phyloP scores from a whole-genome alignment of 352 stramenopile species.

The Globisporangium cystogenes region DNA sequence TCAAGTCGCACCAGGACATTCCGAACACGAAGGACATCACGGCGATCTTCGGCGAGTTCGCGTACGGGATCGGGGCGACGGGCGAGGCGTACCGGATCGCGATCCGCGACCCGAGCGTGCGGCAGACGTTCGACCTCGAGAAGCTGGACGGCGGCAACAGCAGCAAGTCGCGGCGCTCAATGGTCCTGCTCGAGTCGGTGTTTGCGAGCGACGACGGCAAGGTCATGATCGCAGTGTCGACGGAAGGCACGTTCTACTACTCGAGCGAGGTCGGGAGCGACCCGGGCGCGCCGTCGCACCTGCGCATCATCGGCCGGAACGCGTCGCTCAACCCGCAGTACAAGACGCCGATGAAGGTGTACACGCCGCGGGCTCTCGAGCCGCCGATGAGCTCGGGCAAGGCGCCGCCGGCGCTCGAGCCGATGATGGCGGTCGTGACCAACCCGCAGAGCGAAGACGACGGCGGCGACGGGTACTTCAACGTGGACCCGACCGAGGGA shows the following conservation, averaged over 20 bases:
- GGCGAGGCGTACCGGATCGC: constrained; percentile 61
- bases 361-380: constrained; percentile 27
- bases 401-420: constrained; percentile 13
- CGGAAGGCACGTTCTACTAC: constrained; percentile 76
- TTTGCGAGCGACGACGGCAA: constrained; percentile 62
- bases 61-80: constrained; percentile 59
- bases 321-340: constrained; percentile 57
- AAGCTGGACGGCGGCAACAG: constrained; percentile 45
- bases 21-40: constrained; percentile 54
- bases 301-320: constrained; percentile 67
- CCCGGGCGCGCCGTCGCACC: constrained; percentile 7
- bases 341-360: constrained; percentile 72
- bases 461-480: constrained; percentile 52
- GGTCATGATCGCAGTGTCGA: constrained; percentile 51
- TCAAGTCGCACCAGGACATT: constrained; percentile 53
- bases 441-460: constrained; percentile 58
- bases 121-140: constrained; percentile 62
- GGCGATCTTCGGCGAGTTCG: constrained; percentile 50
- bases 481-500: constrained; percentile 59
- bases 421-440: constrained; percentile 68
- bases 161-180: constrained; percentile 64
- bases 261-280: constrained; percentile 25
- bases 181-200: constrained; percentile 62
- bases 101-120: constrained; percentile 31
- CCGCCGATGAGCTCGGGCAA: constrained; percentile 2